Evolutionary conservation across 1,139 yeast species (phyloP), one percentile per base, ranked within the genome.

Genomic region (Saccharomyces hybrid): DNA sequence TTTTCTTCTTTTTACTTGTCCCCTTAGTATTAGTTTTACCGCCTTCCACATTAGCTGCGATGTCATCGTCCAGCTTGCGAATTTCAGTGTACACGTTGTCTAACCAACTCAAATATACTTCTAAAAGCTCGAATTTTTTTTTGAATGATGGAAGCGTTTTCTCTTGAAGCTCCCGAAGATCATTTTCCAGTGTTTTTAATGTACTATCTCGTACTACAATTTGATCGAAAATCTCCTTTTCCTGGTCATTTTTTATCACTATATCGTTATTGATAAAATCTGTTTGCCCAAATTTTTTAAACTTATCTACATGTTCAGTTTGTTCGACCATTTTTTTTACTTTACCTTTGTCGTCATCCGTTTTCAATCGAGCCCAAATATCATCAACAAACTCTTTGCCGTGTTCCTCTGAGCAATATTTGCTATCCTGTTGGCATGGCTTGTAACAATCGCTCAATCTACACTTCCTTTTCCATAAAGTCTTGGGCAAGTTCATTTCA

Each of bases 381-480:
- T 56, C 58, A 53, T 67, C 67, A 74, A 88, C 77, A 63, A 75
- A 89, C 55, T 67, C 63, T 26, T 79, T 56, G 0, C 96, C 97
- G 69, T 91, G 96, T 38, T 81, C 86, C 29, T 75, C 77, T 25
- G 82, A 72, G 67, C 98, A 91, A 67, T 88, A 91, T 67, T 90
- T 89, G 48, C 90, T 81, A 32, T 60, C 63, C 6, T 67, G 69
- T 3, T 57, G 57, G 31, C 88, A 81, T 0, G 95, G 88, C 52
- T 77, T 74, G 57, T 69, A 76, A 65, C 98, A 91, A 1, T 67
- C 71, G 0, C 71, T 68, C 11, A 87, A 57, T 29, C 95, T 76
- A 65, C 97, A 91, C 64, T 85, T 86, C 48, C 87, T 76, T 68
- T 85, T 86, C 93, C 93, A 91, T 20, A 74, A 59, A 0, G 88